Base-by-base conservation (phyloP, 2,329 filamentous ascomycete species). In the Exophiala calicioides region DNA sequence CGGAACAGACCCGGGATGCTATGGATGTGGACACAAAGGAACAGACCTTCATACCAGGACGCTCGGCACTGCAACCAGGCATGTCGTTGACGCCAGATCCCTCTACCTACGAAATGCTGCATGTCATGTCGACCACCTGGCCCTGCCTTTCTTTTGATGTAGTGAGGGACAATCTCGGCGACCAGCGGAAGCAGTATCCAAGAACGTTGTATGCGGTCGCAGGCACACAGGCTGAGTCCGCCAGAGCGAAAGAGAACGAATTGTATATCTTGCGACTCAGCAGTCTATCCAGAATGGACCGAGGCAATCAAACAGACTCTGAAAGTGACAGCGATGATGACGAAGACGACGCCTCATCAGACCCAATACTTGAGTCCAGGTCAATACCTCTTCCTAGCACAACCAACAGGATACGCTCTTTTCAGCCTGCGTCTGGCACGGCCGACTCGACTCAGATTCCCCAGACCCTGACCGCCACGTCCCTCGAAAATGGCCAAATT, bases 21-120 rank as follows among this genome's bases (percentile, higher is more conserved):
- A 97, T 96, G 90, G 88, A 96, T 32, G 81, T 96, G 41, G 91
- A 97, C 70, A 52, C 53, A n/a, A 58, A 55, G 13, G 86, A 91
- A 63, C 85, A 87, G 66, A 95, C 90, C 30, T 98, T 97, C 70
- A 96, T 98, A 61, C 90, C 95, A 58, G 93, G 93, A 55, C 82
- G 93, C 62, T 89, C 90, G 68, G 91, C 93, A 73, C 80, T 97
- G 55, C 88, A 89, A 56, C 84, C 89, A 9, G 91, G 90, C 60
- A 90, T 97, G 75, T 90, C 89, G 4, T 79, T 98, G 46, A 83
- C 90, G 3, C 91, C 93, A 10, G 93, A 98, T 69, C 78, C 88
- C 49, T 88, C 87, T n/a, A 91, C 91, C 4, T 98, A 98, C 74
- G 86, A 96, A 67, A 94, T 98, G 90, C 82, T 98, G 50, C 93